Conservation (phyloP, 1,284 basidiomycete genomes). For the Marasmius sp. region DNA sequence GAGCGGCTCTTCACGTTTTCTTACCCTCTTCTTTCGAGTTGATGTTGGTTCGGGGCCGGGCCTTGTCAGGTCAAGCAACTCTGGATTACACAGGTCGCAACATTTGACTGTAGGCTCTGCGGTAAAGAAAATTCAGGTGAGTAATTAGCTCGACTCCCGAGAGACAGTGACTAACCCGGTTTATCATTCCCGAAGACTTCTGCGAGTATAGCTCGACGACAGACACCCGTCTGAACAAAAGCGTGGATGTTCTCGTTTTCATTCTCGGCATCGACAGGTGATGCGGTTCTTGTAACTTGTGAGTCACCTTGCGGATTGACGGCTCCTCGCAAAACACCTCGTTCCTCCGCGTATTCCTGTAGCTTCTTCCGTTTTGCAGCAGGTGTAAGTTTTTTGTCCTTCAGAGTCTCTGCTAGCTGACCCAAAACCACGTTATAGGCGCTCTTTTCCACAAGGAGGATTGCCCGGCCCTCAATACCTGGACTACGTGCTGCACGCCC, state of each 20-base stretch:
- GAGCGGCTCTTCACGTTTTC: neutral
- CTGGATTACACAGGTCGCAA: conserved; percentile 11
- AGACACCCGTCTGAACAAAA: conserved; percentile 2
- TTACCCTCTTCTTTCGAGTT: neutral
- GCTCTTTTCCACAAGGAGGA: conserved; percentile 26
- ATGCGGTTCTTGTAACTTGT: neutral
- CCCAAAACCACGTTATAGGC: conserved; percentile 21
- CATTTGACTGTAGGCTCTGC: conserved; percentile 11
- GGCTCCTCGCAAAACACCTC: neutral
- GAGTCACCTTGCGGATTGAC: neutral
- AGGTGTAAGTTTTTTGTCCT: neutral
- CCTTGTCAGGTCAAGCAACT: neutral
- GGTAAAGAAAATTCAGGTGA: too few species aligned
- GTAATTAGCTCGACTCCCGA: too few species aligned
- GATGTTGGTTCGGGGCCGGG: neutral
- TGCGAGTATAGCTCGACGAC: neutral
- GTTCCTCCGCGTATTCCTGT: neutral
- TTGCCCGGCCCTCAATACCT: conserved; percentile 21
- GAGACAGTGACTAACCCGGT: neutral
- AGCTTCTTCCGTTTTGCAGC: neutral
- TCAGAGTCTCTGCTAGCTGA: neutral
- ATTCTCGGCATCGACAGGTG: neutral
- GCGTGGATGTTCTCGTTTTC: neutral
- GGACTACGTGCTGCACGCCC: conserved; percentile 24
- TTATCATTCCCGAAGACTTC: neutral